A percentile compares a stretch with the other conserved stretches of the same genome.
phyloP scores from a whole-genome alignment of 495 filamentous ascomycete species.

The Glonium stellatum region DNA sequence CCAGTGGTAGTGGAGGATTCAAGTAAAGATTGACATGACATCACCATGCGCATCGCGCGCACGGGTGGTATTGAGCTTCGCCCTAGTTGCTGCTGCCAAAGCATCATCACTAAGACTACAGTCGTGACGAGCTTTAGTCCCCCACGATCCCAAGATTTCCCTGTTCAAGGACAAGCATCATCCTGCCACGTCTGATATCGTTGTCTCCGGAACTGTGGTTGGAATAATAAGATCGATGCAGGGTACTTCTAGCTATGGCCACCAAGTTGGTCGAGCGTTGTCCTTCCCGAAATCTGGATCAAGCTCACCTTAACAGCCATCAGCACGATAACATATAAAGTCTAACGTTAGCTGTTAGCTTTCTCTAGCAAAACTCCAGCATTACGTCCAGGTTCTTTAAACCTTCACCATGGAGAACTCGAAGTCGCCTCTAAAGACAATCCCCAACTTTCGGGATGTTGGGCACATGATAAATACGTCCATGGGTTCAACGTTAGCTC shows the following conservation, averaged over 20 bases:
- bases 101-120: not conserved
- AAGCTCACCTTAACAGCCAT: not conserved
- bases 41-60: not conserved
- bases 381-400: not conserved
- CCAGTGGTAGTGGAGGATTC: not conserved
- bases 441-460: conserved; percentile 82
- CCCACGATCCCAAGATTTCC: not conserved
- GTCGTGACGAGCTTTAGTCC: not conserved
- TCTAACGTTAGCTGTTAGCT: not conserved
- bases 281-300: not conserved
- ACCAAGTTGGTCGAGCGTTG: not conserved
- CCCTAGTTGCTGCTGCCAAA: not conserved
- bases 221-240: conserved; percentile 3
- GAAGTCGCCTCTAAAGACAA: conserved; percentile 47
- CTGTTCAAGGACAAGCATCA: not conserved
- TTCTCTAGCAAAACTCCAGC: not conserved
- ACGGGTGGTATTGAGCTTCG: not conserved
- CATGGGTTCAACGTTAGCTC: conserved; percentile 46
- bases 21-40: not conserved
- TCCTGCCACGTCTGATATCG: not conserved
- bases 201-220: not conserved
- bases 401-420: conserved; percentile 16
- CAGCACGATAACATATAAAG: not conserved
- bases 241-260: conserved; percentile 1
- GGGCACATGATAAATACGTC: conserved; percentile 63